A percentile compares a stretch with the other conserved stretches of the same genome.
Evolutionary conservation across 257 asterid genomes (phyloP).

Genomic region (Pogostemon cablin): DNA sequence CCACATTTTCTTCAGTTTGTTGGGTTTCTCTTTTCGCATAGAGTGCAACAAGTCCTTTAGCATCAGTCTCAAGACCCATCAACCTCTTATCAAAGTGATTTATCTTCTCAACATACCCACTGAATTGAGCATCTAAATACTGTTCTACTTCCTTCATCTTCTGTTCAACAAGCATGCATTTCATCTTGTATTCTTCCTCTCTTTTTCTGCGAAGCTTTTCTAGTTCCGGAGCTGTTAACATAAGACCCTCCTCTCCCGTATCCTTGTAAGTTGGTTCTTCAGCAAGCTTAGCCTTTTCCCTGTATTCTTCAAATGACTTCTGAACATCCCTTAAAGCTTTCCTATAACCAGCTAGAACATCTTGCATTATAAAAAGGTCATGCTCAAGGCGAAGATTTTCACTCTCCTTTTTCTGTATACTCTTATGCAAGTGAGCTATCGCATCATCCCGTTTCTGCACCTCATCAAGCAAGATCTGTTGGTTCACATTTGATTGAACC

Average conservation of each 20-base stretch:
- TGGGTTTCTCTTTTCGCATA: slow-evolving; percentile 27
- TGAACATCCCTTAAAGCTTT: slow-evolving; percentile 68
- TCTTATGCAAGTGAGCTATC: slow-evolving; percentile 58
- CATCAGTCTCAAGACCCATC: slow-evolving; percentile 42
- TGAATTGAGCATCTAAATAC: slow-evolving; percentile 34
- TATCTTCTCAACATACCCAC: slow-evolving; percentile 44
- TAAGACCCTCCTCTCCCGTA: slow-evolving; percentile 75
- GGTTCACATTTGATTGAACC: slow-evolving; percentile 44
- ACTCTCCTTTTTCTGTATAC: slow-evolving; percentile 56
- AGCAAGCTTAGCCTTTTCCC: slow-evolving; percentile 51
- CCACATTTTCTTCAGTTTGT: slow-evolving; percentile 15
- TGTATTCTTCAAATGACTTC: slow-evolving; percentile 68
- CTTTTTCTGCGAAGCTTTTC: slow-evolving; percentile 51
- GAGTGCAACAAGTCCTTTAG: slow-evolving; percentile 41
- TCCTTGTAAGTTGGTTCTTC: slow-evolving; percentile 79
- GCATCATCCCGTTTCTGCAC: slow-evolving; percentile 62
- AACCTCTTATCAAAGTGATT: slow-evolving; percentile 48
- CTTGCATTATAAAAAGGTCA: slow-evolving; percentile 64
- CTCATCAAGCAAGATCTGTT: slow-evolving; percentile 62
- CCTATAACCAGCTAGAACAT: slow-evolving; percentile 68
- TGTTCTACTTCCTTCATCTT: slow-evolving; percentile 55
- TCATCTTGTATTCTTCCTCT: slow-evolving; percentile 61
- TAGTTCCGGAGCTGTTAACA: slow-evolving; percentile 65
- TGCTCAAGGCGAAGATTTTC: slow-evolving; percentile 65
- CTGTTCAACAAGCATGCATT: slow-evolving; percentile 52